phyloP scores from a whole-genome alignment of 2,329 filamentous ascomycete species.

The Fonsecaea multimorphosa region DNA sequence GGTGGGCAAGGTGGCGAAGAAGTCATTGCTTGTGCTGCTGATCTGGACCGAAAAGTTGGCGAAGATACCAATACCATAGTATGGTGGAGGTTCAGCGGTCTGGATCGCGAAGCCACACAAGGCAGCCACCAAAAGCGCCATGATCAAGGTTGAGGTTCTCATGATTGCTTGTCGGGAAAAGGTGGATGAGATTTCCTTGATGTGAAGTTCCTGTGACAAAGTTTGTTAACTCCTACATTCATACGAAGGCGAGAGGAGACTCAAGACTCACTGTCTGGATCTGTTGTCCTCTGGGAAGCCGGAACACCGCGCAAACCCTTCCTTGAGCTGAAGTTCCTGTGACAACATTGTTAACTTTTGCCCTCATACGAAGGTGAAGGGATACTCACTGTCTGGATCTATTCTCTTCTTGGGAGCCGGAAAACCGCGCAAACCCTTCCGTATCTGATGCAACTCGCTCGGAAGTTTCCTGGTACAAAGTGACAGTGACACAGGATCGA shows the following conservation, averaged over 20 bases:
- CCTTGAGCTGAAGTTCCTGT: not conserved
- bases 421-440: not conserved
- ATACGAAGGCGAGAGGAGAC: not conserved
- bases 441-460: not conserved
- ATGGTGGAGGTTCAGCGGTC: not conserved
- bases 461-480: too few species aligned
- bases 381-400: not conserved
- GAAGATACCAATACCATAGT: not conserved
- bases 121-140: not conserved
- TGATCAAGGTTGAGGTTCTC: slow-evolving; percentile 1
- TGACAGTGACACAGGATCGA: not conserved
- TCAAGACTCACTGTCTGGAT: not conserved
- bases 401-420: not conserved
- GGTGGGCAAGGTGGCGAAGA: not conserved
- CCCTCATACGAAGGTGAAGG: not conserved
- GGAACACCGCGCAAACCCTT: not conserved
- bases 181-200: not conserved
- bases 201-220: not conserved
- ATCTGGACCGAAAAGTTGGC: not conserved
- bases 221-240: not conserved
- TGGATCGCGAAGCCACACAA: not conserved
- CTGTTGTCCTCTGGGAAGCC: not conserved
- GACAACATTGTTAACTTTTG: not conserved
- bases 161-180: not conserved
- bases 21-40: not conserved